Conservation (phyloP, 306 rosid species). For the Glycine soja region DNA sequence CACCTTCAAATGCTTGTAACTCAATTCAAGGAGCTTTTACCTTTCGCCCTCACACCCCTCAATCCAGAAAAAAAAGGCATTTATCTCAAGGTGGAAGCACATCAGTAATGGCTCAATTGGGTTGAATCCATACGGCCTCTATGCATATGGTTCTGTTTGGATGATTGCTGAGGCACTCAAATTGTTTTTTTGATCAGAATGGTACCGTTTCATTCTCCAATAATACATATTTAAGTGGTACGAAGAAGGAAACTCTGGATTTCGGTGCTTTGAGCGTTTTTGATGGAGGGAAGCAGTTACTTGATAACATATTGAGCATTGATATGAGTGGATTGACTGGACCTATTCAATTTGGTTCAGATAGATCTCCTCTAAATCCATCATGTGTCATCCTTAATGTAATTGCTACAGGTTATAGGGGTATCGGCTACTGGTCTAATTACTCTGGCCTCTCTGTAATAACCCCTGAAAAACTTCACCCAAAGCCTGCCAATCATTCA, state of each 20-base stretch:
- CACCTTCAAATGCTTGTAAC: constrained; percentile 27
- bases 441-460: constrained; percentile 71
- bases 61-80: constrained; percentile 58
- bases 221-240: constrained; percentile 50
- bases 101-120: constrained; percentile 54
- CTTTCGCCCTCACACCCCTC: constrained; percentile 71
- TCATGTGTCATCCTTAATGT: constrained; percentile 76
- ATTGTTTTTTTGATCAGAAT: constrained; percentile 64
- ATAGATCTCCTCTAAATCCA: constrained; percentile 61
- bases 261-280: constrained; percentile 69
- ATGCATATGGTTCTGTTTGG: constrained; percentile 88
- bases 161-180: constrained; percentile 69
- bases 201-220: constrained; percentile 69
- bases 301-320: constrained; percentile 54
- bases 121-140: constrained; percentile 63
- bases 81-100: constrained; percentile 74
- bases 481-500: constrained; percentile 59
- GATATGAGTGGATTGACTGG: constrained; percentile 79
- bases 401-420: constrained; percentile 49
- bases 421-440: constrained; percentile 82
- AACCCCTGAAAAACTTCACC: constrained; percentile 66
- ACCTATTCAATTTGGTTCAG: constrained; percentile 55
- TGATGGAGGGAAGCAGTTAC: constrained; percentile 67
- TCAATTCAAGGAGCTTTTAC: constrained; percentile 69
- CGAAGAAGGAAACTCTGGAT: constrained; percentile 47